Percentiles rank a stretch among this genome's conserved stretches.
These are phyloP conservation scores for Fusarium veterinarium DNA, from an alignment of 2,329 filamentous ascomycete genomes.

Conservation along the genomic window DNA sequence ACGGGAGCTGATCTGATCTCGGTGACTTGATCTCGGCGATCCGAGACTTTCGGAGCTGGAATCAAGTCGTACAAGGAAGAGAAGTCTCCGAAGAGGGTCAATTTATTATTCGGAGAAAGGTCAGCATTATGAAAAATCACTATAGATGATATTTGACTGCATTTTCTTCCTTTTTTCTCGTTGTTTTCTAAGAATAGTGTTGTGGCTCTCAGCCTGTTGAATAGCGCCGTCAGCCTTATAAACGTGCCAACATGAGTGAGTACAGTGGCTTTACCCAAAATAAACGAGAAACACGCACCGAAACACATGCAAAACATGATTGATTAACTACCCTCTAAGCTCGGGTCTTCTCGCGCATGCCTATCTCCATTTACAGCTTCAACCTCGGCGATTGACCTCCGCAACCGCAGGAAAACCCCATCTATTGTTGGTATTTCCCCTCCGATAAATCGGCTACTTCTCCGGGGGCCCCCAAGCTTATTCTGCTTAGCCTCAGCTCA, in stretches of 20 bases:
- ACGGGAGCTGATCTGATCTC: slow-evolving; percentile 17
- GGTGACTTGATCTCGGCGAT: slow-evolving; percentile 23
- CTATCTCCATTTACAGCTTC: slow-evolving; percentile 5
- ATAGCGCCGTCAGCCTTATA: slow-evolving; percentile 17
- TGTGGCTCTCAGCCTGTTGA: slow-evolving; percentile 13
- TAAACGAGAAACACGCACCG: slow-evolving; percentile 3
- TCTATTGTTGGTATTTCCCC: slow-evolving; percentile 14
- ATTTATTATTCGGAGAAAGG: background rate
- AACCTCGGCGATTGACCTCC: slow-evolving; percentile 38
- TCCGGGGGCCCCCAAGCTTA: slow-evolving; percentile 22
- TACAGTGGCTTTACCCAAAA: background rate
- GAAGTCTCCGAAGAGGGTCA: background rate
- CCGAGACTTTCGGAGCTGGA: slow-evolving; percentile 24
- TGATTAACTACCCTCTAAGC: slow-evolving; percentile 6
- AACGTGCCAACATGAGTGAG: slow-evolving; percentile 9
- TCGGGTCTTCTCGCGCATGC: slow-evolving; percentile 35
- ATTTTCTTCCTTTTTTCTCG: background rate
- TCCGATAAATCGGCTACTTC: slow-evolving; percentile 31
- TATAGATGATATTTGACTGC: background rate
- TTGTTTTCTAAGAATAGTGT: background rate
- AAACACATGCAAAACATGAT: slow-evolving; percentile 32
- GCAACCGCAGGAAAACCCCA: slow-evolving; percentile 6
- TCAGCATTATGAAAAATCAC: background rate
- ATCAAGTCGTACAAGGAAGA: slow-evolving; percentile 5
- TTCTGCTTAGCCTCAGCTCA: slow-evolving; percentile 27